phyloP scores from a whole-genome alignment of 306 rosid species.

The Quillaja saponaria region DNA sequence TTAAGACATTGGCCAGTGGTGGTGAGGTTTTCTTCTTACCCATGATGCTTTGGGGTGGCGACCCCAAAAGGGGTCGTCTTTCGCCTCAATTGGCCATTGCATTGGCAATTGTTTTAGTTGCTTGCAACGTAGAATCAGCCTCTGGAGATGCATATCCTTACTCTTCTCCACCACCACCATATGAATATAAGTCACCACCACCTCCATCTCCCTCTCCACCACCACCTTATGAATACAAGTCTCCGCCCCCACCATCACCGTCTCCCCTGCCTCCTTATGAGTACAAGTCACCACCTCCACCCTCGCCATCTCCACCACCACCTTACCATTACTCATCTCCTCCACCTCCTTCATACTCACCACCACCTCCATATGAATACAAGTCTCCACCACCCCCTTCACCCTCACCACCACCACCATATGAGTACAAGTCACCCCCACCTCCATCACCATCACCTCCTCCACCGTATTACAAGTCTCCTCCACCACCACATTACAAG shows the following conservation, averaged over 20 bases:
- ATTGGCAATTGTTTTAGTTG: slow-evolving; percentile 53
- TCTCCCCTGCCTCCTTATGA: slow-evolving; percentile 28
- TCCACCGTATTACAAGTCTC: not conserved
- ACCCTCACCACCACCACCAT: not conserved
- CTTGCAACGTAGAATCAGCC: slow-evolving; percentile 59
- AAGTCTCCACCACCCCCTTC: slow-evolving; percentile 49
- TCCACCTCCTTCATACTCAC: not conserved
- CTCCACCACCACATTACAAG: slow-evolving; percentile 24
- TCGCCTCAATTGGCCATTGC: slow-evolving; percentile 69
- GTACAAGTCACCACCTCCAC: slow-evolving; percentile 51
- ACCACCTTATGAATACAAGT: slow-evolving; percentile 28
- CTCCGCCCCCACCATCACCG: slow-evolving; percentile 39
- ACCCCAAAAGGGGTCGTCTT: slow-evolving; percentile 70
- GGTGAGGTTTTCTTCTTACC: slow-evolving; percentile 17
- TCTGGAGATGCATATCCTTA: slow-evolving; percentile 73
- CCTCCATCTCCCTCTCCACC: slow-evolving; percentile 28
- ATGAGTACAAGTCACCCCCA: slow-evolving; percentile 26
- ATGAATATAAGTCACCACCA: slow-evolving; percentile 34
- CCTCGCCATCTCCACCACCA: slow-evolving; percentile 23
- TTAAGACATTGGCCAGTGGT: slow-evolving; percentile 38
- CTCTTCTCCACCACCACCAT: slow-evolving; percentile 75
- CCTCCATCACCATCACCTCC: slow-evolving; percentile 31
- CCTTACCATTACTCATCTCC: slow-evolving; percentile 39
- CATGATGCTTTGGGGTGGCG: slow-evolving; percentile 63
- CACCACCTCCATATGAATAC: slow-evolving; percentile 30